Evolutionary conservation across 768 basidiomycete genomes (phyloP).

Genomic region (Chalciporus chontae): DNA sequence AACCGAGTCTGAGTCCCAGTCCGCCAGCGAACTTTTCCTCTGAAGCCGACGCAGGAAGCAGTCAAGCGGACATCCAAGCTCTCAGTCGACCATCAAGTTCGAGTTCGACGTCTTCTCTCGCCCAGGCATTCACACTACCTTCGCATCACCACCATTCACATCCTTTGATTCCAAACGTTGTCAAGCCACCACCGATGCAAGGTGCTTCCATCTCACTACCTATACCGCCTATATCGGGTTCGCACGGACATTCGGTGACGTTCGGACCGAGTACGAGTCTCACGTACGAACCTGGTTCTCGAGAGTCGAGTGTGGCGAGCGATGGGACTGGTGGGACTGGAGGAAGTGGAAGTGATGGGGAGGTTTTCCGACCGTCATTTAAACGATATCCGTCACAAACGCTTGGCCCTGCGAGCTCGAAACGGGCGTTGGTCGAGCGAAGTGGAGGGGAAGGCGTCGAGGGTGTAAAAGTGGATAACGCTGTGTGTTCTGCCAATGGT

Average conservation of each 20-base stretch:
- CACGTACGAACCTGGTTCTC: conserved; percentile 24
- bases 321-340: conserved; percentile 30
- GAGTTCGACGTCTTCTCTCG: conserved; percentile 37
- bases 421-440: conserved; percentile 45
- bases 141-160: conserved; percentile 4
- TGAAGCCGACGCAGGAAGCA: background rate
- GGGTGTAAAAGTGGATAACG: conserved; percentile 7
- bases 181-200: conserved; percentile 27
- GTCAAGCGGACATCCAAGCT: conserved; percentile 13
- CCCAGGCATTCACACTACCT: conserved; percentile 37
- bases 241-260: conserved; percentile 2
- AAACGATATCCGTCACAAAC: conserved; percentile 75
- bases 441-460: conserved; percentile 18
- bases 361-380: conserved; percentile 54
- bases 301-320: conserved; percentile 29
- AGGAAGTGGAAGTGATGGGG: conserved; percentile 30
- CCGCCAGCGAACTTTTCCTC: conserved; percentile 12
- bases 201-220: conserved; percentile 33
- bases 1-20: conserved; percentile 14
- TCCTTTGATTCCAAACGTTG: background rate
- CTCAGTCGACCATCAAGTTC: conserved; percentile 38
- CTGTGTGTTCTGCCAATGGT: background rate
- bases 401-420: conserved; percentile 55
- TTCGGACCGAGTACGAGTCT: conserved; percentile 9
- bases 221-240: conserved; percentile 19